phyloP scores from a whole-genome alignment of 2,329 filamentous ascomycete genomes.

The Curvularia sp. region DNA sequence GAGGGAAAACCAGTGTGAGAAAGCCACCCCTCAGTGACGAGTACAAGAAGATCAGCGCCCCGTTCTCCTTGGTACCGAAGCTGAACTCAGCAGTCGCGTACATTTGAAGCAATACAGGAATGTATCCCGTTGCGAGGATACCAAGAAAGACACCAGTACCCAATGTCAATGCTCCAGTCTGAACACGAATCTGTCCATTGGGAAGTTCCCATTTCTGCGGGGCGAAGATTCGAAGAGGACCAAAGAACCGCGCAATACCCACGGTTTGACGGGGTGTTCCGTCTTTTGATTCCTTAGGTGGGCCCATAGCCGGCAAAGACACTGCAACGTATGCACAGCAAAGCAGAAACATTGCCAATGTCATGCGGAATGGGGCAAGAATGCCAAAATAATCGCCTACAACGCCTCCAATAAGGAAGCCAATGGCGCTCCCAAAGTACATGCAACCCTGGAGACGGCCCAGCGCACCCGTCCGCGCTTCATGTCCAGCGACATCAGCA shows the following conservation, averaged over 20 bases:
- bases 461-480: slow-evolving; percentile 68
- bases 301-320: slow-evolving; percentile 59
- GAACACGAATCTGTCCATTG: slow-evolving; percentile 60
- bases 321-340: slow-evolving; percentile 53
- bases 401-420: slow-evolving; percentile 69
- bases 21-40: slow-evolving; percentile 54
- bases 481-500: slow-evolving; percentile 67
- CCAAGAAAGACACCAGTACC: slow-evolving; percentile 71
- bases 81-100: slow-evolving; percentile 56
- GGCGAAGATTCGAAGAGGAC: slow-evolving; percentile 67
- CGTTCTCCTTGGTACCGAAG: slow-evolving; percentile 56
- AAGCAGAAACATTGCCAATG: slow-evolving; percentile 62
- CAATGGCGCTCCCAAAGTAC: slow-evolving; percentile 70
- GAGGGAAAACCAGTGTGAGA: slow-evolving; percentile 54
- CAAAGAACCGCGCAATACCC: slow-evolving; percentile 64
- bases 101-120: slow-evolving; percentile 64
- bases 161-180: slow-evolving; percentile 69
- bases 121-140: slow-evolving; percentile 73
- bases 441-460: slow-evolving; percentile 70
- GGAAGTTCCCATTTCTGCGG: slow-evolving; percentile 63
- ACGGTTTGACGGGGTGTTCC: slow-evolving; percentile 30
- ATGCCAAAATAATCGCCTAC: slow-evolving; percentile 70
- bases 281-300: slow-evolving; percentile 43
- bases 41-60: slow-evolving; percentile 56
- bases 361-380: slow-evolving; percentile 68